Evolutionary conservation across 345 rosid species (phyloP), one percentile per base, ranked within the genome.

Genomic region (Moricandia moricandioides): DNA sequence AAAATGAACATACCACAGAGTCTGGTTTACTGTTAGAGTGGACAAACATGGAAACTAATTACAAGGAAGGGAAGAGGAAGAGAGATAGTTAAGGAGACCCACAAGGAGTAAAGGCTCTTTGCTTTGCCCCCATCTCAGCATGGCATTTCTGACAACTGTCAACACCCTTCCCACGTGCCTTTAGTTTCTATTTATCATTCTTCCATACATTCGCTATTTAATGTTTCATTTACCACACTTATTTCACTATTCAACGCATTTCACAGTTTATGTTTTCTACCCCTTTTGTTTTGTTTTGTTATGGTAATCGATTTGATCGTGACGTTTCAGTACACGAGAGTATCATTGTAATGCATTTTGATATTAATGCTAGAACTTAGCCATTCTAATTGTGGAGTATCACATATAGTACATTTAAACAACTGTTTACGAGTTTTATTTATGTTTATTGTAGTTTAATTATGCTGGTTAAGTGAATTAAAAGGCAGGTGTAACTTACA

Each of bases 81-180:
- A 47, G 76, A 65, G 67, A 65, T 5, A 65, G 70, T 71, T 70
- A 77, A 77, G 33, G 76, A 71, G 80, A 65, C 72, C 76, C 80
- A 77, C 76, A 77, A 77, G 80, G 67, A 77, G 76, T 77, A 72
- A 77, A 77, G 40, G 43, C 72, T 71, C 62, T 47, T 71, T 77
- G 76, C 62, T 47, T 71, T 77, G 76, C 76, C 76, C 76, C 76
- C 80, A 70, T 77, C 45, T 35, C 10, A 65, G 76, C 62, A 71
- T 77, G 80, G 71, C 80, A 77, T 77, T 65, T 70, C 80, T 77
- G 76, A 71, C 80, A 57, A 33, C 64, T 70, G 62, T 65, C 76
- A 65, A 77, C 62, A 71, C 76, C 27, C 62, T 77, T 65, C 72
- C 67, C 80, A 77, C 80, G 65, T 77, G 80, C 62, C 71, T 21